Percentiles rank a stretch among this genome's conserved stretches.
phyloP scores from a whole-genome alignment of 2,329 filamentous ascomycete species.

The Fusarium mexicanum region DNA sequence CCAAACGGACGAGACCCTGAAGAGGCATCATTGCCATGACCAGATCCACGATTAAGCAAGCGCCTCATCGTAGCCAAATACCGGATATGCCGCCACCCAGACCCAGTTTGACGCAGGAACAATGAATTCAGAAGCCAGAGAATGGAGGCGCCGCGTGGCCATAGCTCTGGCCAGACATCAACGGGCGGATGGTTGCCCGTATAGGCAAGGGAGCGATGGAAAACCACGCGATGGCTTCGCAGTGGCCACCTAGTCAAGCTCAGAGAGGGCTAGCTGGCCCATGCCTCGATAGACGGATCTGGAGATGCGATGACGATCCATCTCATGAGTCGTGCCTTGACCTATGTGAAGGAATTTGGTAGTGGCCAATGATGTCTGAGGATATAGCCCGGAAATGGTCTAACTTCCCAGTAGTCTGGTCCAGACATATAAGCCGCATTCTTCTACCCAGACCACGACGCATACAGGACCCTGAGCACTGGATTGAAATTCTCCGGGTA shows the following conservation, averaged over 20 bases:
- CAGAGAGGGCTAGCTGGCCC: neutral
- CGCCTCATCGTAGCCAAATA: slow-evolving; percentile 5
- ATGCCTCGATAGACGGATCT: slow-evolving; percentile 2
- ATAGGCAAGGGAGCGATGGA: neutral
- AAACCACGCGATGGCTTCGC: neutral
- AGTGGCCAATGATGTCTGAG: neutral
- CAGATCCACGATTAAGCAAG: neutral
- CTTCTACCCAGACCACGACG: neutral
- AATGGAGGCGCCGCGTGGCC: neutral
- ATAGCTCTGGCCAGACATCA: neutral
- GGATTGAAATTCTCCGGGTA: neutral
- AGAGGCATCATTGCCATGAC: slow-evolving; percentile 1
- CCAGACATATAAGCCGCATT: slow-evolving; percentile 19
- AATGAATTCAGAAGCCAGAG: neutral
- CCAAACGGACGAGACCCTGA: slow-evolving; percentile 19
- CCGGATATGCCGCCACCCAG: slow-evolving; percentile 6
- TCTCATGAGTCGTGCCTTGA: neutral
- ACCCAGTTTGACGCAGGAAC: slow-evolving; percentile 10
- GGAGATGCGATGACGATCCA: neutral
- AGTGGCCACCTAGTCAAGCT: neutral
- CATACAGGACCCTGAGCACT: neutral
- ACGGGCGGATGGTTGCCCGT: neutral
- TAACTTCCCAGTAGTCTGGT: neutral
- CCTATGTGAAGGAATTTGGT: neutral
- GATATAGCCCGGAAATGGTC: slow-evolving; percentile 14